Base-by-base conservation (phyloP, 2,329 filamentous ascomycete species). In the Hypoxylon sp. region DNA sequence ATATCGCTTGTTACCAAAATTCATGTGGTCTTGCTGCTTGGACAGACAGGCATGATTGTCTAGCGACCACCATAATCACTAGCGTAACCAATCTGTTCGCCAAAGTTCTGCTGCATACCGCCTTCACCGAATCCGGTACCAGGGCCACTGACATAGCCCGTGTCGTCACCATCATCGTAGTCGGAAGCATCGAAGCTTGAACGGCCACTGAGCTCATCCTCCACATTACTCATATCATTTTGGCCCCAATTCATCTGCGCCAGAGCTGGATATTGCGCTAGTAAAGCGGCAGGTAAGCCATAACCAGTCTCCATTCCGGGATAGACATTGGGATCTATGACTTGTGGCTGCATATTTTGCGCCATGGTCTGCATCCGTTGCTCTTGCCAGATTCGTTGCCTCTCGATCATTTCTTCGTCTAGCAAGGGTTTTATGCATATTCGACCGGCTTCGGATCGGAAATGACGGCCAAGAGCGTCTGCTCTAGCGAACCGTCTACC, bases 371-470 rank as follows among this genome's bases (percentile, higher is more conserved):
- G 85, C 82, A 91, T 88, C 62, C 89, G 88, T 75, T 94, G 91
- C 78, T 94, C 91, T 79, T 91, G 87, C 85, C 91, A 92, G 29
- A 87, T 83, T 51, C 92, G 90, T 76, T 97, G 92, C 35, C 94
- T 86, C 75, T 97, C 94, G 37, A 91, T 83, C 61, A 94, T 92
- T 83, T 99, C 96, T 81, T 99, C 96, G 71, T 99, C 96, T 1
- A 99, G 86, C 11, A 99, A 83, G n/a, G 96, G 94, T 74, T 97
- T 97, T 81, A 99, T 99, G 78, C 96, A 99, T 58, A 98, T 93
- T 33, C 96, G 89, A 5, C 96, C 96, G 2, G 96, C 96, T 82
- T 99, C 96, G 1, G 94, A 97, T 58, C 96, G 88, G 84, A 99
- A 99, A 82, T 98, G 96, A 10, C 94, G 89, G 2, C 96, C 96